These are phyloP conservation scores for Coriaria nepalensis DNA, from an alignment of 306 rosid species.

Conservation along the genomic window DNA sequence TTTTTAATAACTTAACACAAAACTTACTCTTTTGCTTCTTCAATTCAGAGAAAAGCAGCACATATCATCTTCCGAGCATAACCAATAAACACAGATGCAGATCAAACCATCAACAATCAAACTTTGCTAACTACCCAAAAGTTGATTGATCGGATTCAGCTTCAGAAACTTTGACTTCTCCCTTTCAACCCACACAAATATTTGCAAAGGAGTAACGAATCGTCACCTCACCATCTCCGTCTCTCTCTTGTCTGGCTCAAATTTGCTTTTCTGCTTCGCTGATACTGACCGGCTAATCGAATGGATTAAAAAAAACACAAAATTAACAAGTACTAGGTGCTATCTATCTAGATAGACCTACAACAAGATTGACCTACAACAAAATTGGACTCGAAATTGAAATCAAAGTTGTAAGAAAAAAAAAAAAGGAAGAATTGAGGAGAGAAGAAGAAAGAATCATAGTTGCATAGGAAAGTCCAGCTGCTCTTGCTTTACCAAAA, in stretches of 20 bases:
- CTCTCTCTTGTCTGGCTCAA: slow-evolving; percentile 5
- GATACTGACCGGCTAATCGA: slow-evolving; percentile 18
- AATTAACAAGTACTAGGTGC: slow-evolving; percentile 57
- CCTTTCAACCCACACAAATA: slow-evolving; percentile 18
- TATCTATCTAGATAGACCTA: slow-evolving; percentile 41
- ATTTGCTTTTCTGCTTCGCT: slow-evolving; percentile 12
- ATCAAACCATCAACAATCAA: slow-evolving; percentile 13
- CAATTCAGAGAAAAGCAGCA: slow-evolving; percentile 13
- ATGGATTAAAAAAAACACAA: slow-evolving; percentile 44
- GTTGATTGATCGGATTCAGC: slow-evolving; percentile 4
- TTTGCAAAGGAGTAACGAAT: slow-evolving; percentile 11
- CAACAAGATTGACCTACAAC: slow-evolving; percentile 20
- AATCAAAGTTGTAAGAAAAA: not conserved
- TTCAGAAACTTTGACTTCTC: slow-evolving; percentile 37
- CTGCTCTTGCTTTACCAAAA: slow-evolving; percentile 17
- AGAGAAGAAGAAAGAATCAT: slow-evolving; percentile 8
- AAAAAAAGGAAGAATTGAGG: not conserved
- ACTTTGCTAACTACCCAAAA: slow-evolving; percentile 10
- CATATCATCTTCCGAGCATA: slow-evolving; percentile 13
- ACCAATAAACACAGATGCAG: slow-evolving; percentile 18
- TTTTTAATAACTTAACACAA: slow-evolving; percentile 1
- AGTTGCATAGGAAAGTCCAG: slow-evolving; percentile 17
- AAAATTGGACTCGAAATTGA: slow-evolving; percentile 12
- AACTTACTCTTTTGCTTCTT: not conserved
- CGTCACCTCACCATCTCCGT: slow-evolving; percentile 26